phyloP scores from a whole-genome alignment of 2,329 filamentous ascomycete genomes.

The Botrytis elliptica region DNA sequence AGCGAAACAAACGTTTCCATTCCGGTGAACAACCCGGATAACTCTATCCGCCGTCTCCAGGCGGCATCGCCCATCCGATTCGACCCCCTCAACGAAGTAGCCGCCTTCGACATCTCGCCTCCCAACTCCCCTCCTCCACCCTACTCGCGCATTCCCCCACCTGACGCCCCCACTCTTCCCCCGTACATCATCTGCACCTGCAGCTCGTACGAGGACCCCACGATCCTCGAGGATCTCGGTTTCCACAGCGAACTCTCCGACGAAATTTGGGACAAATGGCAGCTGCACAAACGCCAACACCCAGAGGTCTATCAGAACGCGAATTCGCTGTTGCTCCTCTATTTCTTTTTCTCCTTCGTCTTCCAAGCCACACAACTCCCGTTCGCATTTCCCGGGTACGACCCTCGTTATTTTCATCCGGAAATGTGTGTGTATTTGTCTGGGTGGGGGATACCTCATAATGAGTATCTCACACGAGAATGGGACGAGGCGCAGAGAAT shows the following conservation, averaged over 20 bases:
- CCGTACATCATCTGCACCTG: not conserved
- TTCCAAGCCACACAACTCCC: not conserved
- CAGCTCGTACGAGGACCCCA: not conserved
- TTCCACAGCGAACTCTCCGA: not conserved
- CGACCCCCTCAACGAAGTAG: not conserved
- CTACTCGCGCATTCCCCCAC: not conserved
- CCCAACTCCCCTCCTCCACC: not conserved
- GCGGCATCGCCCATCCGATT: not conserved
- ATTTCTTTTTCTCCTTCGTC: not conserved
- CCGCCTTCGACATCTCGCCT: not conserved
- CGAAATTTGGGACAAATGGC: not conserved
- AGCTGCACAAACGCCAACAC: not conserved
- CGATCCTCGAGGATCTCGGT: not conserved
- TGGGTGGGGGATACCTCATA: not conserved
- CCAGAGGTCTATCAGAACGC: not conserved
- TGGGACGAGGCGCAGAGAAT: not conserved
- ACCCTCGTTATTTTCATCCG: not conserved
- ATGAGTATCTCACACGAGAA: rapidly evolving
- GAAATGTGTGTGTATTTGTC: not conserved
- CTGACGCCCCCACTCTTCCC: not conserved
- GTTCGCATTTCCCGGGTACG: not conserved
- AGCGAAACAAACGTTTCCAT: not conserved
- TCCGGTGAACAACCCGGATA: not conserved
- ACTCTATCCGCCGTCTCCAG: too few species aligned
- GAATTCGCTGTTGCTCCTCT: not conserved